Evolutionary conservation across 2,329 filamentous ascomycete genomes (phyloP), one percentile per base, ranked within the genome.

Genomic region (Colletotrichum theobromicola): DNA sequence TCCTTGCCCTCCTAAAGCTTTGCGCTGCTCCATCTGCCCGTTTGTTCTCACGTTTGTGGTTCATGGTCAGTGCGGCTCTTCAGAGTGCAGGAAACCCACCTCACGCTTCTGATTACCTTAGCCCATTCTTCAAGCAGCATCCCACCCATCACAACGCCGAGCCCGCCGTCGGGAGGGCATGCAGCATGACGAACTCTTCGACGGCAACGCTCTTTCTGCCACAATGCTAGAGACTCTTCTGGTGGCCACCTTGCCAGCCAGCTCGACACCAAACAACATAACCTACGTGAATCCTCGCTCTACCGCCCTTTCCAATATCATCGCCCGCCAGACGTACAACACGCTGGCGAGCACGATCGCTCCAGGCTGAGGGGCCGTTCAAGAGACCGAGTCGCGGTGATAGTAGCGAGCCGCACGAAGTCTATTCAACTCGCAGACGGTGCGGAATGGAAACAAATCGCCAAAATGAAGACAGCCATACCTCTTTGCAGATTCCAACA

Each of bases 181-280:
- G 18, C 37, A 18, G n/a, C 37, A 42, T 7, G 5, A n/a, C 18
- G 37, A 46, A 18, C n/a, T 18, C 37, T 46, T 46, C 37, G 37
- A 46, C 9, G 37, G 37, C 37, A 2, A 42, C 37, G 12, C 9
- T 10, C 37, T 46, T 46, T 46, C 37, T 42, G 16, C 37, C 37
- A 18, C 8, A 18, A 42, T 42, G 37, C 8, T 10, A 18, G 37
- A 42, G 37, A 42, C 16, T 42, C 16, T 42, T n/a, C 30, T 18
- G 37, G 8, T 42, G 37, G 4, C 10, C 37, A 42, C 37, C 5
- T 42, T 9, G 18, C 18, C 37, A 1, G 37, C 37, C 37, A 42
- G 1, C 18, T 1, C 8, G 37, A 0, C 16, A 8, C 37, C 1
- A 18, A 42, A 16, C 37, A 18, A 42, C 4, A n/a, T 42, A 1